Conservation (phyloP, 1,284 basidiomycete genomes). For the Ceratobasidium sp. region DNA sequence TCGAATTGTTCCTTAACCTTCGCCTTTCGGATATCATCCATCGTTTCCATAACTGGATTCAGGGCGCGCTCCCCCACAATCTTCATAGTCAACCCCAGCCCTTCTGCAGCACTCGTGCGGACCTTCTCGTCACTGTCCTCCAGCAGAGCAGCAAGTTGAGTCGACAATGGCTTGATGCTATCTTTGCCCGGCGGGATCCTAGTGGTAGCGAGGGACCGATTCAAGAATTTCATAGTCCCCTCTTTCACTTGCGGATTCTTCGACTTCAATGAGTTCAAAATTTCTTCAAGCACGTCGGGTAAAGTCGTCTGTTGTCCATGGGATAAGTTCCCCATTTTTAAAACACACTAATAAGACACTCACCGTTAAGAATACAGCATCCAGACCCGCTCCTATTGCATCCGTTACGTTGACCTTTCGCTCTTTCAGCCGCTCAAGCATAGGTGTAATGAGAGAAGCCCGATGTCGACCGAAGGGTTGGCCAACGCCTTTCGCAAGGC, state of each 20-base stretch:
- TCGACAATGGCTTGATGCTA: slow-evolving; percentile 89
- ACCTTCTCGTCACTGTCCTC: slow-evolving; percentile 94
- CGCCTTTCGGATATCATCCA: slow-evolving; percentile 90
- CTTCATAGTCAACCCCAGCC: slow-evolving; percentile 94
- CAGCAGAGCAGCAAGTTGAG: slow-evolving; percentile 80
- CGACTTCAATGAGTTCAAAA: slow-evolving; percentile 81
- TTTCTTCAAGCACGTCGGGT: slow-evolving; percentile 86
- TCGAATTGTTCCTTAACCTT: slow-evolving; percentile 97
- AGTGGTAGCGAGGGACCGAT: slow-evolving; percentile 81
- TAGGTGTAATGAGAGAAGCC: slow-evolving; percentile 79
- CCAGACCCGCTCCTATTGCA: slow-evolving; percentile 87
- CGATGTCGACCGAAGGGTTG: slow-evolving; percentile 81
- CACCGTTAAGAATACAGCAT: slow-evolving; percentile 90
- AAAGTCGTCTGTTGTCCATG: slow-evolving; percentile 74
- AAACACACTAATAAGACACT: slow-evolving; percentile 53
- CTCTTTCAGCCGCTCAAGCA: slow-evolving; percentile 95
- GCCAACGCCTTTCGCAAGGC: slow-evolving; percentile 87
- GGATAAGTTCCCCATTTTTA: slow-evolving; percentile 49
- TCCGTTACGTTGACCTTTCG: slow-evolving; percentile 93
- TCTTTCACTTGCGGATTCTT: slow-evolving; percentile 99
- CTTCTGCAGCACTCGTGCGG: slow-evolving; percentile 88
- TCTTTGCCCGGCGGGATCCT: slow-evolving; percentile 75
- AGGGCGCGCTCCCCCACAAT: slow-evolving; percentile 96
- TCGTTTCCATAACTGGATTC: slow-evolving; percentile 86
- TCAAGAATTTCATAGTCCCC: slow-evolving; percentile 90